Evolutionary conservation across 768 basidiomycete species (phyloP).

Genomic region (Boletus sp.): DNA sequence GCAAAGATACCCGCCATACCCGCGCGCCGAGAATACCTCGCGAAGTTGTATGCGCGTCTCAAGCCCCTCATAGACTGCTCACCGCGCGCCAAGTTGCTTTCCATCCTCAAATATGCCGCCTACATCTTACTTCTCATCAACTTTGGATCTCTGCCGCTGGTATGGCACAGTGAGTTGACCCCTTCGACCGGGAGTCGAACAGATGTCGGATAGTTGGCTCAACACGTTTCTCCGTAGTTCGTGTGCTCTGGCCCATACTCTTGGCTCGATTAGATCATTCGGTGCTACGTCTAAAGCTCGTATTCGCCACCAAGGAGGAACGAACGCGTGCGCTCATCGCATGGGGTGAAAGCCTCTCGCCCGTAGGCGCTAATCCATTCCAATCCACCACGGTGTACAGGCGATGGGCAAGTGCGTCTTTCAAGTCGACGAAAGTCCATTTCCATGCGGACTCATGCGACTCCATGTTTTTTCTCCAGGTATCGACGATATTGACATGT

Average conservation of each 20-base stretch:
- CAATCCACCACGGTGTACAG: slow-evolving; percentile 38
- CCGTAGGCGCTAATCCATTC: slow-evolving; percentile 58
- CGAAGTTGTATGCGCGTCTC: slow-evolving; percentile 2
- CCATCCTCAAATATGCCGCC: slow-evolving; percentile 16
- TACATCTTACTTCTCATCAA: slow-evolving; percentile 56
- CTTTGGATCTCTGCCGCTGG: slow-evolving; percentile 55
- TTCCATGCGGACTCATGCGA: background rate
- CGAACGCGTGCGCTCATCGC: slow-evolving; percentile 34
- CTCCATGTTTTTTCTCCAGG: slow-evolving; percentile 35
- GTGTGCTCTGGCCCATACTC: slow-evolving; percentile 51
- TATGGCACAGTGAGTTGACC: slow-evolving; percentile 61
- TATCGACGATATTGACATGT: slow-evolving; percentile 62
- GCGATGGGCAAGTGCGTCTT: slow-evolving; percentile 52
- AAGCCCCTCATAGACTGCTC: slow-evolving; percentile 1
- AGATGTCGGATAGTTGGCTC: background rate
- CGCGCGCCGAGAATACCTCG: background rate
- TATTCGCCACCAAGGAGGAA: slow-evolving; percentile 36
- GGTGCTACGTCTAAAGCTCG: slow-evolving; percentile 33
- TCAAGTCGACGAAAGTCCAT: background rate
- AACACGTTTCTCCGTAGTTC: slow-evolving; percentile 34
- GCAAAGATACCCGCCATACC: slow-evolving; percentile 14
- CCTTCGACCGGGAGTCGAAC: background rate
- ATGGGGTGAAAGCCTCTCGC: slow-evolving; percentile 48
- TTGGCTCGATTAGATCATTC: slow-evolving; percentile 32
- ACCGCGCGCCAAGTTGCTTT: slow-evolving; percentile 1